These are phyloP conservation scores for Boletus mariae DNA, from an alignment of 1,284 basidiomycete species.

Conservation along the genomic window DNA sequence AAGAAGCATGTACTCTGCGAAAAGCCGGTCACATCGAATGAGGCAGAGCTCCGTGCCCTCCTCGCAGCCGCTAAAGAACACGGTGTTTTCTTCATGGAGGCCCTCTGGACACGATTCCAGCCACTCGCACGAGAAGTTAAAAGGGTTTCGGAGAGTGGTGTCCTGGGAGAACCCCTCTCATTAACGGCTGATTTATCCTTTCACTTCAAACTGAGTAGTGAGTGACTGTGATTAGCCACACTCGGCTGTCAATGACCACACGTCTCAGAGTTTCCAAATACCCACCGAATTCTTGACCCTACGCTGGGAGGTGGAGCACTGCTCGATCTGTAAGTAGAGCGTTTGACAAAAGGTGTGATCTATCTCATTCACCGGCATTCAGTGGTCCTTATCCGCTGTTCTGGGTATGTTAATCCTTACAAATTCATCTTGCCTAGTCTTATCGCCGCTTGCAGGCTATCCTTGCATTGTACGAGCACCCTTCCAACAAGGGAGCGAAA, in stretches of 20 bases:
- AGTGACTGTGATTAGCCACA: constrained; percentile 27
- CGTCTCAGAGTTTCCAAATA: constrained; percentile 55
- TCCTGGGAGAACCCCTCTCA: constrained; percentile 59
- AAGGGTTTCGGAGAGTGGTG: constrained; percentile 57
- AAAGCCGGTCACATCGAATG: constrained; percentile 71
- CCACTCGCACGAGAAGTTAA: constrained; percentile 67
- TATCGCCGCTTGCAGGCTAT: constrained; percentile 50
- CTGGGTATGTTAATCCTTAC: constrained; percentile 49
- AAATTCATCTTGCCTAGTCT: constrained; percentile 4
- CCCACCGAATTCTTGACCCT: constrained; percentile 79
- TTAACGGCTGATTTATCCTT: constrained; percentile 72
- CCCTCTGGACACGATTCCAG: constrained; percentile 79
- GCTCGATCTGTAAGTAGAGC: constrained; percentile 66
- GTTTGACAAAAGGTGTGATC: neutral
- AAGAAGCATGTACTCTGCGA: constrained; percentile 88
- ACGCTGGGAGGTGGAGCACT: constrained; percentile 80
- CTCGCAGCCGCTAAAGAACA: constrained; percentile 71
- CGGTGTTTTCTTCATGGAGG: constrained; percentile 87
- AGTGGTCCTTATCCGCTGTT: constrained; percentile 82
- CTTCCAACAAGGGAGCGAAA: constrained; percentile 53
- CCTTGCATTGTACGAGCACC: constrained; percentile 76
- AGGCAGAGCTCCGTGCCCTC: constrained; percentile 63
- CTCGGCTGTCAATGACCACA: neutral
- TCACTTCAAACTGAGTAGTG: constrained; percentile 70
- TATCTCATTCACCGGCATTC: constrained; percentile 2